These are phyloP conservation scores for Tuber magnatum DNA, from an alignment of 495 filamentous ascomycete species.

Conservation along the genomic window DNA sequence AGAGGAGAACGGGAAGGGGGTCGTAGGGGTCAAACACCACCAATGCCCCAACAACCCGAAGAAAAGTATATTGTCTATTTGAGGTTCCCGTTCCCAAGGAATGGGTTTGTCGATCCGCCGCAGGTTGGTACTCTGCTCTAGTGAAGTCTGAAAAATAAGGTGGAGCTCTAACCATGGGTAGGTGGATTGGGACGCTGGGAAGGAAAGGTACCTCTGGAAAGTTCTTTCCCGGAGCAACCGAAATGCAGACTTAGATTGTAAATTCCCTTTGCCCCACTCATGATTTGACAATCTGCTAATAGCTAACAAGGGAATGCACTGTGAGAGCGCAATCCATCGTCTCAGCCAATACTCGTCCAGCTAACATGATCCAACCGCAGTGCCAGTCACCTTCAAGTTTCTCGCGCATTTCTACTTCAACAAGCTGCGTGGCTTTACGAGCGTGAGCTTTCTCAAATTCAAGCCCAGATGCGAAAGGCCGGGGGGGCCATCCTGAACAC, in stretches of 20 bases:
- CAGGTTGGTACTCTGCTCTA: slow-evolving; percentile 51
- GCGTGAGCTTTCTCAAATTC: slow-evolving; percentile 76
- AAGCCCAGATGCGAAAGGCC: slow-evolving; percentile 81
- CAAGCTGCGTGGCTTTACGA: slow-evolving; percentile 95
- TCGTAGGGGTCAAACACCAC: slow-evolving; percentile 30
- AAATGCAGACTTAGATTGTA: slow-evolving; percentile 76
- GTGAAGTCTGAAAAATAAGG: neutral
- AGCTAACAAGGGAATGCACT: slow-evolving; percentile 63
- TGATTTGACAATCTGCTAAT: slow-evolving; percentile 29
- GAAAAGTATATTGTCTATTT: slow-evolving; percentile 68
- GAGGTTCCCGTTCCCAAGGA: slow-evolving; percentile 76
- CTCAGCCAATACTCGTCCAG: slow-evolving; percentile 17
- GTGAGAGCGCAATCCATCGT: slow-evolving; percentile 48
- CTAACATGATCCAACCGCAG: slow-evolving; percentile 40
- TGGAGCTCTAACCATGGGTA: slow-evolving; percentile 21
- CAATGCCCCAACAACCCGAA: slow-evolving; percentile 28
- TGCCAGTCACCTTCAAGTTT: slow-evolving; percentile 54
- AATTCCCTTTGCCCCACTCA: slow-evolving; percentile 31
- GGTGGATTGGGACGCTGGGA: slow-evolving; percentile 58
- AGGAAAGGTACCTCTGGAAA: slow-evolving; percentile 86
- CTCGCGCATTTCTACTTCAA: slow-evolving; percentile 80
- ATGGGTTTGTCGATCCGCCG: slow-evolving; percentile 83
- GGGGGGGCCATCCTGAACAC: slow-evolving; percentile 46
- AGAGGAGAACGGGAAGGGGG: slow-evolving; percentile 35
- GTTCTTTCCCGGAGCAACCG: slow-evolving; percentile 68